A percentile compares a stretch with the other conserved stretches of the same genome.
phyloP scores from a whole-genome alignment of 2,329 filamentous ascomycete genomes.

The Aspergillus sp. region DNA sequence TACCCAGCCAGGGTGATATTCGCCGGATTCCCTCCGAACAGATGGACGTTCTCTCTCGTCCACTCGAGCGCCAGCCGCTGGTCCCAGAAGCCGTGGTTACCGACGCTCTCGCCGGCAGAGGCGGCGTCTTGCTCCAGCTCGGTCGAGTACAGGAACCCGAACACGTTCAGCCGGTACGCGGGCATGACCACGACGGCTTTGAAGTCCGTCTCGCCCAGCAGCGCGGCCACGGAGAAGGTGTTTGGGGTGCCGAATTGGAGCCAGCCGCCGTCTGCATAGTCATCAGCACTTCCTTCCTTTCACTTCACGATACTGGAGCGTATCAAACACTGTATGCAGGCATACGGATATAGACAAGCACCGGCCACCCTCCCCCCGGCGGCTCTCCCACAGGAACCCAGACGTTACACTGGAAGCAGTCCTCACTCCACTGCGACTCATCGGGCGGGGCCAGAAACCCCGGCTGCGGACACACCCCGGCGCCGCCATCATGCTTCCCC shows the following conservation, averaged over 20 bases:
- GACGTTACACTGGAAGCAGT: conserved; percentile 49
- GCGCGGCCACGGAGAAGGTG: conserved; percentile 32
- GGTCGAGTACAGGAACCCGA: conserved; percentile 46
- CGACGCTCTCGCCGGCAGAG: conserved; percentile 26
- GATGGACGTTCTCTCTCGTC: conserved; percentile 42
- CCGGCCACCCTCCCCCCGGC: conserved; percentile 44
- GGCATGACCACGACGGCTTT: conserved; percentile 46
- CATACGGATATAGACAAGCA: conserved; percentile 49
- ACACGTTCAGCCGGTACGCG: conserved; percentile 47
- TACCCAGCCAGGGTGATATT: conserved; percentile 49
- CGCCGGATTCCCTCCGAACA: conserved; percentile 42
- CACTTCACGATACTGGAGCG: too few relatives aligned
- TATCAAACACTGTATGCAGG: too few relatives aligned
- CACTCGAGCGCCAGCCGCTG: conserved; percentile 48
- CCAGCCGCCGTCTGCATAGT: conserved; percentile 47
- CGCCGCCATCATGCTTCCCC: conserved; percentile 33
- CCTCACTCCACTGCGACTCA: conserved; percentile 37
- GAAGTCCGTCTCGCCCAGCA: conserved; percentile 43
- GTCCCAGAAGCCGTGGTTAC: conserved; percentile 51
- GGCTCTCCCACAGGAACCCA: conserved; percentile 43
- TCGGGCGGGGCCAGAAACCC: conserved; percentile 18
- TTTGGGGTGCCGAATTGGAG: conserved; percentile 49
- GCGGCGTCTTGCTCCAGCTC: conserved; percentile 39
- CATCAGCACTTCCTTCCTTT: too few relatives aligned
- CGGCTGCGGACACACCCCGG: conserved; percentile 44